Percentiles rank a stretch among this genome's conserved stretches.
Evolutionary conservation across 768 basidiomycete genomes (phyloP).

Genomic region (Lactarius trivialis): DNA sequence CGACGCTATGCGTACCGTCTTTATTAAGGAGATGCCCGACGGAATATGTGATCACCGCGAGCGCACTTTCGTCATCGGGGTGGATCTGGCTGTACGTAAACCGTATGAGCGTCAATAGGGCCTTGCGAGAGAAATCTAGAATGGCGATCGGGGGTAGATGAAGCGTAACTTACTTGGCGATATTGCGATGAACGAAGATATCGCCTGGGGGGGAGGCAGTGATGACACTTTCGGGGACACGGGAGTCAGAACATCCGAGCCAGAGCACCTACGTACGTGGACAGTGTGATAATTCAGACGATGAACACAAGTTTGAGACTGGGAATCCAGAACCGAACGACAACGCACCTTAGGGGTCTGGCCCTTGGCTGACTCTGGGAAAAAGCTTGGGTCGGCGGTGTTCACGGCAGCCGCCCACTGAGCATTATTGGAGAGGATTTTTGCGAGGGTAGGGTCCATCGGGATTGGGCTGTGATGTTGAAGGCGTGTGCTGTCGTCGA

Average conservation of each 20-base stretch:
- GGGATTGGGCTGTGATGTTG: neutral
- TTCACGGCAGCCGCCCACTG: conserved; percentile 65
- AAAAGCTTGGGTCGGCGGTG: conserved; percentile 54
- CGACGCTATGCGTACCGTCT: conserved; percentile 68
- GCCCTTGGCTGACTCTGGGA: conserved; percentile 49
- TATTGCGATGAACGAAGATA: conserved; percentile 79
- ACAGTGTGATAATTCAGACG: neutral
- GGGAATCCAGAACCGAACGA: conserved; percentile 2
- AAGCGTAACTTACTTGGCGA: conserved; percentile 62
- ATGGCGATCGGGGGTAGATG: neutral
- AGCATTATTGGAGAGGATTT: conserved; percentile 46
- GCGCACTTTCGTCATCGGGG: conserved; percentile 60
- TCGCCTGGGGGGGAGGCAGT: conserved; percentile 68
- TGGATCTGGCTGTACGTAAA: conserved; percentile 58
- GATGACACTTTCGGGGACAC: conserved; percentile 75
- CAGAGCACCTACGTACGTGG: conserved; percentile 51
- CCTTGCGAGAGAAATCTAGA: neutral
- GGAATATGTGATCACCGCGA: conserved; percentile 70
- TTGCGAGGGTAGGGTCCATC: conserved; percentile 25
- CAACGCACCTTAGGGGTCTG: conserved; percentile 58
- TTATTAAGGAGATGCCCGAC: conserved; percentile 55
- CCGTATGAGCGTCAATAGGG: neutral
- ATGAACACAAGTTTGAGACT: neutral
- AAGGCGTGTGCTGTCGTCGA: neutral
- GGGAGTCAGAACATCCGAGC: conserved; percentile 81